A percentile compares a stretch with the other conserved stretches of the same genome.
Conservation (phyloP, 2,329 filamentous ascomycete species). For the Fusarium lyarnte region DNA sequence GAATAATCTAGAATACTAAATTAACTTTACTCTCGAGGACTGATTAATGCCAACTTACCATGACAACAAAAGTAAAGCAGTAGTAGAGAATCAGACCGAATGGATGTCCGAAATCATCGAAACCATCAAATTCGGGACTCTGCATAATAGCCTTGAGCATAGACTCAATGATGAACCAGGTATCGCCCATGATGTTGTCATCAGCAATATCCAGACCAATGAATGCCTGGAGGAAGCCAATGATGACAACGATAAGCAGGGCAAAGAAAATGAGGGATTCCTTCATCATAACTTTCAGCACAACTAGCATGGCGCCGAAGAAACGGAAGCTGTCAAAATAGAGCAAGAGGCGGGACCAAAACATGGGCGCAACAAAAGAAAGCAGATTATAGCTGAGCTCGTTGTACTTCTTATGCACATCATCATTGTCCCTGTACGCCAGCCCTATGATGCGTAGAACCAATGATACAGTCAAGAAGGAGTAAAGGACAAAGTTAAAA, state of each 20-base stretch:
- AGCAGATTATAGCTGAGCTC: conserved; percentile 91
- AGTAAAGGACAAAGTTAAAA: conserved; percentile 88
- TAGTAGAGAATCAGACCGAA: conserved; percentile 98
- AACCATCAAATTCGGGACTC: conserved; percentile 87
- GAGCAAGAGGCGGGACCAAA: conserved; percentile 91
- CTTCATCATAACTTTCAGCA: conserved; percentile 94
- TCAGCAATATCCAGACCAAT: conserved; percentile 89
- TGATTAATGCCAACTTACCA: conserved; percentile 64
- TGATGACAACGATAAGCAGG: conserved; percentile 81
- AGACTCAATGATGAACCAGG: conserved; percentile 77
- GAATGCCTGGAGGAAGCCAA: conserved; percentile 93
- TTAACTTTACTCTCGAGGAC: neutral
- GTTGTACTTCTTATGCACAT: conserved; percentile 71
- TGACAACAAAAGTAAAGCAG: conserved; percentile 96
- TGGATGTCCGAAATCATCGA: conserved; percentile 89
- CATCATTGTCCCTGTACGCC: conserved; percentile 61
- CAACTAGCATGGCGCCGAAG: conserved; percentile 98
- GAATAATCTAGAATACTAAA: conserved; percentile 61
- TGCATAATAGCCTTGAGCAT: conserved; percentile 94
- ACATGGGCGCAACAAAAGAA: conserved; percentile 93
- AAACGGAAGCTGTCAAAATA: conserved; percentile 95
- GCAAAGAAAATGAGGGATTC: conserved; percentile 97
- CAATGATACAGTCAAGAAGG: conserved; percentile 80
- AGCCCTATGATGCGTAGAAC: conserved; percentile 82
- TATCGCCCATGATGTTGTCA: conserved; percentile 73